These are phyloP conservation scores for Rhodomyrtus tomentosa DNA, from an alignment of 345 rosid genomes.

Conservation along the genomic window DNA sequence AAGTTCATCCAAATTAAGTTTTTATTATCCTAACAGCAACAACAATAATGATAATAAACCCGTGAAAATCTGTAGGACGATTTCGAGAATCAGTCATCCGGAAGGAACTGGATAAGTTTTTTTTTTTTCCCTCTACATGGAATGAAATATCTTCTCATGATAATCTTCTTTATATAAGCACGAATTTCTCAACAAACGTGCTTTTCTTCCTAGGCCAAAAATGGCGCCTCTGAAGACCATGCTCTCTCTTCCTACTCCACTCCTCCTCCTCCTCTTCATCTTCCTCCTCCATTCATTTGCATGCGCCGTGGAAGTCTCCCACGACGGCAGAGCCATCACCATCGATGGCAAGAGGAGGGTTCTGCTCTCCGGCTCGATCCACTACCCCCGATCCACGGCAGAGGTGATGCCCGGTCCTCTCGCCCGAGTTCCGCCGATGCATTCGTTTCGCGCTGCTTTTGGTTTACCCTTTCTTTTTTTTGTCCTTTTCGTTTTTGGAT, in stretches of 20 bases:
- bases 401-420: constrained; percentile 2
- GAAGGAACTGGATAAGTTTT: not conserved
- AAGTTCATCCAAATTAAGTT: not conserved
- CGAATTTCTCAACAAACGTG: not conserved
- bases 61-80: not conserved
- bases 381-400: constrained; percentile 35
- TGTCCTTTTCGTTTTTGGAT: not conserved
- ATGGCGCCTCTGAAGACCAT: not conserved
- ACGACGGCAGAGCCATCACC: constrained; percentile 14
- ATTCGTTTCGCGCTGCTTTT: too few species aligned
- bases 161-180: not conserved
- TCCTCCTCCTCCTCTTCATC: not conserved
- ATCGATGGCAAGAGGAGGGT: constrained; percentile 23
- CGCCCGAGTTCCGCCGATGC: not conserved
- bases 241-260: not conserved
- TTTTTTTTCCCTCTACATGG: too few species aligned
- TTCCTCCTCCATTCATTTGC: not conserved
- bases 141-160: too few species aligned
- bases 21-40: too few species aligned
- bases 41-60: not conserved
- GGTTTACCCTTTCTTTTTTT: not conserved
- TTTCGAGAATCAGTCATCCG: not conserved
- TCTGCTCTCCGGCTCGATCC: constrained; percentile 27
- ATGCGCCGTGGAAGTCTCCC: not conserved
- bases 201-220: too few species aligned